A percentile compares a stretch with the other conserved stretches of the same genome.
Conservation (phyloP, 495 filamentous ascomycete species). For the Hypomontagnella submonticulosa region DNA sequence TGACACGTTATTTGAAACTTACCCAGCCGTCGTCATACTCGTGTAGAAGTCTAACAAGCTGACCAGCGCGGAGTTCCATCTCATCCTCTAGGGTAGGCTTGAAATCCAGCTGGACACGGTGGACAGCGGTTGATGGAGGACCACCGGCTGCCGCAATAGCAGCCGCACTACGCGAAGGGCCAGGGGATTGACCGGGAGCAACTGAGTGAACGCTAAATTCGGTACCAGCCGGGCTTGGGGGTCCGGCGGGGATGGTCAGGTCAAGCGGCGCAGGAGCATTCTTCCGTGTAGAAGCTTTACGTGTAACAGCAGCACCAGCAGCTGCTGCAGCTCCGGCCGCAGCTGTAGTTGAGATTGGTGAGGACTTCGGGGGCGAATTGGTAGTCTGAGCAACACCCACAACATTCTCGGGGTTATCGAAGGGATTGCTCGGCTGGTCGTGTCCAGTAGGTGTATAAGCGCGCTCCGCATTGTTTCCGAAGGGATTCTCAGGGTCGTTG, state of each 20-base stretch:
- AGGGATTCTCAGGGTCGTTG: slow-evolving; percentile 61
- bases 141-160: slow-evolving; percentile 67
- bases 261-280: slow-evolving; percentile 59
- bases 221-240: slow-evolving; percentile 69
- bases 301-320: slow-evolving; percentile 49
- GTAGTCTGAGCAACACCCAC: slow-evolving; percentile 49
- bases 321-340: slow-evolving; percentile 52
- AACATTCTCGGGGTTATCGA: slow-evolving; percentile 48
- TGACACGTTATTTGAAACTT: slow-evolving; percentile 53
- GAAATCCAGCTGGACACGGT: slow-evolving; percentile 96
- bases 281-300: slow-evolving; percentile 60
- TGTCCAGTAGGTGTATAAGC: slow-evolving; percentile 49
- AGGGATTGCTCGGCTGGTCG: slow-evolving; percentile 53
- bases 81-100: slow-evolving; percentile 93
- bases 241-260: slow-evolving; percentile 56
- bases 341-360: slow-evolving; percentile 36
- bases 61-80: slow-evolving; percentile 78
- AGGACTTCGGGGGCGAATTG: slow-evolving; percentile 43
- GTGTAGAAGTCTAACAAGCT: slow-evolving; percentile 87
- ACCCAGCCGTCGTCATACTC: slow-evolving; percentile 99
- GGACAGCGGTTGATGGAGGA: slow-evolving; percentile 69
- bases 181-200: slow-evolving; percentile 59
- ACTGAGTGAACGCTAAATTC: slow-evolving; percentile 67
- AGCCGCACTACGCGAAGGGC: slow-evolving; percentile 57
- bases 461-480: slow-evolving; percentile 59